Percentiles rank a stretch among this genome's conserved stretches.
phyloP scores from a whole-genome alignment of 441 rosid genomes.

The Syzygium syzygioides region DNA sequence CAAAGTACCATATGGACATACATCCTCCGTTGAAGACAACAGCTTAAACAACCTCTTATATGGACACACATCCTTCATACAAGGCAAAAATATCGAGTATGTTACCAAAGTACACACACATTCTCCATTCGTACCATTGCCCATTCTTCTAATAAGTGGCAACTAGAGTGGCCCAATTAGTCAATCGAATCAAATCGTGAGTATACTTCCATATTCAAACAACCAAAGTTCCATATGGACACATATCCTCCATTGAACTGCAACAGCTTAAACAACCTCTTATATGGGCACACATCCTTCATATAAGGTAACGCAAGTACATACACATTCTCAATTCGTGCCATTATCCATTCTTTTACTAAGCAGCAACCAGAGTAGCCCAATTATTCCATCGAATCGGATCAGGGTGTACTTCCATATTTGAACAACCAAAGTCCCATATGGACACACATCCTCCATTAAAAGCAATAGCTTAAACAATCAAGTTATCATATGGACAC shows the following conservation, averaged over 20 bases:
- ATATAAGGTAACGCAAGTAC: no score
- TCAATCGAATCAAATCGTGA: not conserved
- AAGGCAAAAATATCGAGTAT: no score
- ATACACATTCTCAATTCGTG: no score
- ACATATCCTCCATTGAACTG: not conserved
- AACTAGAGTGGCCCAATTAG: not conserved
- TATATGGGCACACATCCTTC: not conserved
- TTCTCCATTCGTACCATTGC: no score
- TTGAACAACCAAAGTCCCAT: not conserved
- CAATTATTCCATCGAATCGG: not conserved
- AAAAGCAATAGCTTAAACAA: no score
- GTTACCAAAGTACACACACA: no score
- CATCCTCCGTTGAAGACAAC: no score
- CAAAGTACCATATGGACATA: no score
- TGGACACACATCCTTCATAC: no score
- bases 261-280: no score
- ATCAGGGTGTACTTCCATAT: not conserved
- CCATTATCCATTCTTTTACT: no score
- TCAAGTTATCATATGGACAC: not conserved
- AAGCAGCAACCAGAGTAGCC: not conserved
- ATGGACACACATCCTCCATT: not conserved
- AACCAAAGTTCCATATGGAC: not conserved
- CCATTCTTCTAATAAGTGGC: not conserved
- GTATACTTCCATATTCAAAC: not conserved
- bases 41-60: no score